A percentile compares a stretch with the other conserved stretches of the same genome.
Conservation (phyloP, 179 eudicot genomes). For the Vitellaria paradoxa region DNA sequence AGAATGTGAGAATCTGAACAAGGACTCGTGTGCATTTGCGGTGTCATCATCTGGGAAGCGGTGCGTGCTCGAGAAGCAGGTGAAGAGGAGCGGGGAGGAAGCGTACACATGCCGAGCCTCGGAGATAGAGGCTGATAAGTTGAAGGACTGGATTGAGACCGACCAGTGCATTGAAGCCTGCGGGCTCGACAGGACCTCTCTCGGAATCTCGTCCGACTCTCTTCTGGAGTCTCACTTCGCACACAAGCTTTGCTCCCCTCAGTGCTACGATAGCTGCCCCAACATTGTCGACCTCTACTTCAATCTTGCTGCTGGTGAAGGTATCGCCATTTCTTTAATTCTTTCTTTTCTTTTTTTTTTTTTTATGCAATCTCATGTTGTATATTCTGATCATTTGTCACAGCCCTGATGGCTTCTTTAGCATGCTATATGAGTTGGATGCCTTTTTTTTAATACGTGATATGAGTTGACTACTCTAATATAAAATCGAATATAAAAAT, state of each 20-base stretch:
- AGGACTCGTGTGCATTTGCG: not conserved
- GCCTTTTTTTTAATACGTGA: no score
- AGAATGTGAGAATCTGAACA: constrained; percentile 1
- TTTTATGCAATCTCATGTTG: no score
- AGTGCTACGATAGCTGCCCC: constrained; percentile 58
- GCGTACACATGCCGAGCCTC: not conserved
- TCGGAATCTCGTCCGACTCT: constrained; percentile 65
- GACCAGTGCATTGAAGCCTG: constrained; percentile 53
- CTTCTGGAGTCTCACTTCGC: constrained; percentile 49
- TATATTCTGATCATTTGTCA: no score
- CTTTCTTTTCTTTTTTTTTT: no score
- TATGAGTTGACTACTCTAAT: no score
- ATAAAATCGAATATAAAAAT: no score
- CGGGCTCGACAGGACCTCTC: constrained; percentile 49
- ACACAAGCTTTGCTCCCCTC: constrained; percentile 54
- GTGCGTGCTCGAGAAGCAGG: not conserved
- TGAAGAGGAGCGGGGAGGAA: not conserved
- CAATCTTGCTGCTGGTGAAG: constrained; percentile 70
- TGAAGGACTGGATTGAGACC: constrained; percentile 43
- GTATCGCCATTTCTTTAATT: no score
- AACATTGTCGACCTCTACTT: constrained; percentile 71
- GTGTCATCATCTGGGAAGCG: not conserved
- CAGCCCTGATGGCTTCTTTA: no score
- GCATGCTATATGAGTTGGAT: no score
- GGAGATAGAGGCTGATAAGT: constrained; percentile 35